A percentile compares a stretch with the other conserved stretches of the same genome.
These are phyloP conservation scores for Piper longum DNA, from an alignment of 164 flowering plant species.

Conservation along the genomic window DNA sequence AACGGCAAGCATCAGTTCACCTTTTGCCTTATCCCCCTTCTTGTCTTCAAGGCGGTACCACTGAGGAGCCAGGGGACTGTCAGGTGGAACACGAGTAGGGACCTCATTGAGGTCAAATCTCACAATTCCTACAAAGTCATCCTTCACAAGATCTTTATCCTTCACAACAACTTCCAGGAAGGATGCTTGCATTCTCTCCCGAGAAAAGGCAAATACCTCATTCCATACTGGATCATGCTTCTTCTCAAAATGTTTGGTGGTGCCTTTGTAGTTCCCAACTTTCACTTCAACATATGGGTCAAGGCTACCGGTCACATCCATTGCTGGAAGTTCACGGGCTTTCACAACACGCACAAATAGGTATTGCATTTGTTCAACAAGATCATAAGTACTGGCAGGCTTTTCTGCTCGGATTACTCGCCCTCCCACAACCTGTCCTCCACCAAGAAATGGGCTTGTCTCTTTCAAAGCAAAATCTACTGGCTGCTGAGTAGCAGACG, in stretches of 20 bases:
- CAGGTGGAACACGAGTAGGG: conserved; percentile 80
- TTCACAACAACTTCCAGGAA: conserved; percentile 62
- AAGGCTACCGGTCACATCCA: conserved; percentile 76
- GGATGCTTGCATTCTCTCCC: conserved; percentile 71
- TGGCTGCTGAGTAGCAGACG: conserved; percentile 41
- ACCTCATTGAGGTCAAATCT: conserved; percentile 76
- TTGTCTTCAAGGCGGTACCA: conserved; percentile 79
- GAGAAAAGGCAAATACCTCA: conserved; percentile 76
- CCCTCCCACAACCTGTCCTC: conserved; percentile 83
- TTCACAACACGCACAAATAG: conserved; percentile 84
- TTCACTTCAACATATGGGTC: conserved; percentile 88
- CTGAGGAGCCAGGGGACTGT: conserved; percentile 87
- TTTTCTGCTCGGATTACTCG: conserved; percentile 58
- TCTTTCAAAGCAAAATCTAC: conserved; percentile 78
- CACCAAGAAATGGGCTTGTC: conserved; percentile 85
- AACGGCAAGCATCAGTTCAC: conserved; percentile 89
- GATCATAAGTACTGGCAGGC: conserved; percentile 75
- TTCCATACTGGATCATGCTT: conserved; percentile 74
- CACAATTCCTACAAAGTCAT: conserved; percentile 69
- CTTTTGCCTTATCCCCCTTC: conserved; percentile 58
- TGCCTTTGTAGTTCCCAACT: conserved; percentile 79
- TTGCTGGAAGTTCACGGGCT: conserved; percentile 76
- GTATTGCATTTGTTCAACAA: conserved; percentile 79
- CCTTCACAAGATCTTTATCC: conserved; percentile 77
- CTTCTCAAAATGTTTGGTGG: conserved; percentile 64